Evolutionary conservation across 2,329 filamentous ascomycete species (phyloP).

Genomic region (Stagonosporopsis tanaceti): DNA sequence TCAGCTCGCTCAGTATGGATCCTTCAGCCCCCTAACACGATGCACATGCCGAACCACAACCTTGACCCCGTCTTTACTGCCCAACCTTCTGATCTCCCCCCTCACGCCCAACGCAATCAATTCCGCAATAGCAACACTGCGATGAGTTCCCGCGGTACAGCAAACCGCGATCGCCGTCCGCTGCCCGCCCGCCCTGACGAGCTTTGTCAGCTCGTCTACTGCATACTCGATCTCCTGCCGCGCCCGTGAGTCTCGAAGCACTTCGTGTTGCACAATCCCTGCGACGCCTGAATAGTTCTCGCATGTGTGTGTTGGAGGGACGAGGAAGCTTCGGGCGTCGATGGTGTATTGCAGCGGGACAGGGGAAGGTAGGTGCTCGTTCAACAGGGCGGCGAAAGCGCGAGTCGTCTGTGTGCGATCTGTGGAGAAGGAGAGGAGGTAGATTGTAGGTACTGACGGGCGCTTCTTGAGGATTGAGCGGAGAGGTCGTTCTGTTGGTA

Average conservation of each 20-base stretch:
- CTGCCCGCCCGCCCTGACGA: slow-evolving; percentile 4
- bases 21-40: slow-evolving; percentile 31
- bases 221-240: slow-evolving; percentile 20
- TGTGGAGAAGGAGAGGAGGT: slow-evolving; percentile 35
- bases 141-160: slow-evolving; percentile 41
- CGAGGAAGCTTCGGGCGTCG: slow-evolving; percentile 23
- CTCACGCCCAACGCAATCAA: slow-evolving; percentile 33
- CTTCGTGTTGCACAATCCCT: slow-evolving; percentile 29
- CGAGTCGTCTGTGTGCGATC: slow-evolving; percentile 9
- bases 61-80: slow-evolving; percentile 24
- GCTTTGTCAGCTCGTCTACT: slow-evolving; percentile 22
- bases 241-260: slow-evolving; percentile 31
- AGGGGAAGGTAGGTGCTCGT: slow-evolving; percentile 23
- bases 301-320: slow-evolving; percentile 27
- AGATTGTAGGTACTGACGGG: slow-evolving; percentile 29
- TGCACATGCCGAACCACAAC: slow-evolving; percentile 40
- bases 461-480: neutral
- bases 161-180: slow-evolving; percentile 33
- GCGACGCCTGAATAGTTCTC: slow-evolving; percentile 34
- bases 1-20: slow-evolving; percentile 28
- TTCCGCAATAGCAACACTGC: slow-evolving; percentile 44
- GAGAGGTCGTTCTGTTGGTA: neutral
- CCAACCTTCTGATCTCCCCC: slow-evolving; percentile 20
- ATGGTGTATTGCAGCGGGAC: slow-evolving; percentile 39
- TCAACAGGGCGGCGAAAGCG: slow-evolving; percentile 17